Evolutionary conservation across 2,329 filamentous ascomycete genomes (phyloP).

Genomic region (Fusarium musae): DNA sequence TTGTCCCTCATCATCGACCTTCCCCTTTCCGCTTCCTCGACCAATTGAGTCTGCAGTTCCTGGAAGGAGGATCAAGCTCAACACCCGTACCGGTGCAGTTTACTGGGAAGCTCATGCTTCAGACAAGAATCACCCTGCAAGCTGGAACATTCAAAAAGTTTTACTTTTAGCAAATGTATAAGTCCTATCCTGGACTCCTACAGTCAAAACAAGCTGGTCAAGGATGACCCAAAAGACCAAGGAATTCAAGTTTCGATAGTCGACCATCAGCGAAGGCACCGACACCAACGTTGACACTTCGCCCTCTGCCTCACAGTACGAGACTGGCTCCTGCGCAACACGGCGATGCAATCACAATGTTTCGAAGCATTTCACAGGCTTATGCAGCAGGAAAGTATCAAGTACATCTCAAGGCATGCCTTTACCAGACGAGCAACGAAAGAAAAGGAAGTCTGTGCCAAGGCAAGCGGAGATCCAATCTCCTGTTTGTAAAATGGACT

Average conservation of each 20-base stretch:
- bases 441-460: background rate
- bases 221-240: background rate
- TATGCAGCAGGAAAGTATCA: background rate
- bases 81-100: background rate
- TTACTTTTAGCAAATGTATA: background rate
- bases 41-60: background rate
- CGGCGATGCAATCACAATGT: background rate
- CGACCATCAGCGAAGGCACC: background rate
- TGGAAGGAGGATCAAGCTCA: background rate
- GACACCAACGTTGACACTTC: background rate
- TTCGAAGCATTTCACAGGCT: background rate
- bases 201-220: background rate
- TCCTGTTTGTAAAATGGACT: background rate
- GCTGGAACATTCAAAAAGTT: background rate
- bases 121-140: background rate
- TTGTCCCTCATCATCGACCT: no score
- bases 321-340: no score
- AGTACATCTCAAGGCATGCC: background rate
- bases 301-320: background rate
- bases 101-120: background rate
- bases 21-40: background rate
- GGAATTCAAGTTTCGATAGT: background rate
- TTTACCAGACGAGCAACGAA: conserved; percentile 1
- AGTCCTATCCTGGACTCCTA: background rate
- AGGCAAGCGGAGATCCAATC: background rate